These are phyloP conservation scores for Tylopilus sp. DNA, from an alignment of 768 basidiomycete genomes.

Conservation along the genomic window DNA sequence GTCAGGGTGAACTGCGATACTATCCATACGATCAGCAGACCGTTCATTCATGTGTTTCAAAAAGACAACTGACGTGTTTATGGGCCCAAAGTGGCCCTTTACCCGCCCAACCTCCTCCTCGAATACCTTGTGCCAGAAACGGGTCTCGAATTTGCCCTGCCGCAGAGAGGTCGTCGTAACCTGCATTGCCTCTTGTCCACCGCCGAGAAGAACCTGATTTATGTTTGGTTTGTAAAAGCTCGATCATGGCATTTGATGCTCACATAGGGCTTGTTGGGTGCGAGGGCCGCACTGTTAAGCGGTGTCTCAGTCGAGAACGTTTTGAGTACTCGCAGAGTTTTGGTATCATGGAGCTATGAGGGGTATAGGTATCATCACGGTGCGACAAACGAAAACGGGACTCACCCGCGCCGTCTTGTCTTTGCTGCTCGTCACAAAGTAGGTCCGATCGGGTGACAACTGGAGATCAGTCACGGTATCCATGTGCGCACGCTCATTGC, in stretches of 20 bases:
- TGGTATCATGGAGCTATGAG: constrained; percentile 82
- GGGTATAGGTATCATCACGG: neutral
- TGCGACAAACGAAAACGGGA: neutral
- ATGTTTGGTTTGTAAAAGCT: neutral
- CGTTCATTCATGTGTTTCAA: neutral
- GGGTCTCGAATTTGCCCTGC: constrained; percentile 96
- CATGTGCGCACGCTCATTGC: constrained; percentile 85
- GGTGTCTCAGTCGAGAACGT: constrained; percentile 93
- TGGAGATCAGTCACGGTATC: constrained; percentile 92
- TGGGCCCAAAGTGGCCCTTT: constrained; percentile 95
- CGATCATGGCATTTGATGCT: constrained; percentile 15
- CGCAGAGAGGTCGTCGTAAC: constrained; percentile 93
- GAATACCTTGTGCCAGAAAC: constrained; percentile 97
- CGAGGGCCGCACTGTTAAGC: constrained; percentile 87
- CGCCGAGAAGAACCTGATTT: constrained; percentile 79
- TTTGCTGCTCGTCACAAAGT: constrained; percentile 95
- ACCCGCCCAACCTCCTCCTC: constrained; percentile 97
- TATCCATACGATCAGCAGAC: constrained; percentile 31
- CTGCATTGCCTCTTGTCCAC: constrained; percentile 96
- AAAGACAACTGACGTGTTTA: constrained; percentile 76
- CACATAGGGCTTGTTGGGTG: constrained; percentile 83
- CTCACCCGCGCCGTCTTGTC: constrained; percentile 92
- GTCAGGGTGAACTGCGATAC: constrained; percentile 88
- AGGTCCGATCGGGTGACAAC: constrained; percentile 83
- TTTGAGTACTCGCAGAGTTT: constrained; percentile 87